These are phyloP conservation scores for Xylariaceae sp. DNA, from an alignment of 2,329 filamentous ascomycete species.

Conservation along the genomic window DNA sequence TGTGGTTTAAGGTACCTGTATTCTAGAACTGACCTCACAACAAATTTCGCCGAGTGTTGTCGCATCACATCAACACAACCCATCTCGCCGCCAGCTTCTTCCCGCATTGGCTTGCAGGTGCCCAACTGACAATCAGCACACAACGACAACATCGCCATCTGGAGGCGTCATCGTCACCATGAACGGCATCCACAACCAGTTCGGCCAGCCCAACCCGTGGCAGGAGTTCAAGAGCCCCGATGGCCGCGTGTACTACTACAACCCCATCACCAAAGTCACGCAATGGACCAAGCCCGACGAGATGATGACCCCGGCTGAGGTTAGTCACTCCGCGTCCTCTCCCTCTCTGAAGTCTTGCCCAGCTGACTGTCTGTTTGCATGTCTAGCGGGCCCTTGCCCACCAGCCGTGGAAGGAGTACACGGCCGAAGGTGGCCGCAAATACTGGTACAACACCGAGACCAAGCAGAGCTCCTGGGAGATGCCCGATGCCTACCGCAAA, in stretches of 20 bases:
- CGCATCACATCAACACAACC: too few species aligned
- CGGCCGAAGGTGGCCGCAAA: slow-evolving; percentile 78
- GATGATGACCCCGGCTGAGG: slow-evolving; percentile 80
- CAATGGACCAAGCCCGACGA: slow-evolving; percentile 95
- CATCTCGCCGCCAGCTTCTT: too few species aligned
- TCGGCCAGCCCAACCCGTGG: slow-evolving; percentile 61
- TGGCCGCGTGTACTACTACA: slow-evolving; percentile 89
- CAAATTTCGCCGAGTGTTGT: too few species aligned
- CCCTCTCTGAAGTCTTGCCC: slow-evolving; percentile 11
- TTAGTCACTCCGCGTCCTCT: slow-evolving; percentile 36
- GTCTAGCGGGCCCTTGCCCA: slow-evolving; percentile 71
- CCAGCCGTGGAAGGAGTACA: slow-evolving; percentile 92
- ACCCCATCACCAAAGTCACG: slow-evolving; percentile 78
- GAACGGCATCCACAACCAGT: slow-evolving; percentile 54
- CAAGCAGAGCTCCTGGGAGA: slow-evolving; percentile 91
- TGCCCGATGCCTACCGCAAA: slow-evolving; percentile 78
- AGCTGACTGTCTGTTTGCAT: slow-evolving; percentile 11
- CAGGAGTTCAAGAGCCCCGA: slow-evolving; percentile 78
- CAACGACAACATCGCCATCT: not conserved
- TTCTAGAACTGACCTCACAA: too few species aligned
- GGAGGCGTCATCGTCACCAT: slow-evolving; percentile 37
- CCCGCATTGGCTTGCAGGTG: too few species aligned
- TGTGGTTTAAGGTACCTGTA: too few species aligned
- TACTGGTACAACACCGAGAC: slow-evolving; percentile 96
- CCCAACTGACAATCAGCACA: too few species aligned